Percentiles rank a stretch among this genome's conserved stretches.
These are phyloP conservation scores for Amphichorda felina DNA, from an alignment of 2,329 filamentous ascomycete genomes.

Conservation along the genomic window DNA sequence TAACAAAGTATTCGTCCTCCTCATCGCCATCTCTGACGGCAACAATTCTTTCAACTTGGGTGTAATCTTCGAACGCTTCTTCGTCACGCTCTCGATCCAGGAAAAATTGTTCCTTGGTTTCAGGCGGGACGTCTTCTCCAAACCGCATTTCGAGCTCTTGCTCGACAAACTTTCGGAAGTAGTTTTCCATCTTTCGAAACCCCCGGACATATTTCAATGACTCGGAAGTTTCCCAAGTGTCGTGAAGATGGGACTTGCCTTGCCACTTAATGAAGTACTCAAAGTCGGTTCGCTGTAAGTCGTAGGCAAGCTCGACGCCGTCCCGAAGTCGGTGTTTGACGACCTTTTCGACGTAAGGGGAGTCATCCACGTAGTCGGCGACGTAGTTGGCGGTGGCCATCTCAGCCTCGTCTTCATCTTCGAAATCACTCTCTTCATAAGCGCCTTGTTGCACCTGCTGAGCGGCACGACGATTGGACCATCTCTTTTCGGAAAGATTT, in stretches of 20 bases:
- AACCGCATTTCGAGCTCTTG: constrained; percentile 68
- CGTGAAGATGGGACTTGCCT: constrained; percentile 86
- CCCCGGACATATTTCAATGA: constrained; percentile 68
- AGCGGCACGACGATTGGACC: constrained; percentile 77
- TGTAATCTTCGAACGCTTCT: constrained; percentile 81
- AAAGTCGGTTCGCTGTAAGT: constrained; percentile 60
- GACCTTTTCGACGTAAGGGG: constrained; percentile 81
- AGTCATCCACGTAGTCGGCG: constrained; percentile 60
- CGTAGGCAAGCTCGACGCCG: constrained; percentile 45
- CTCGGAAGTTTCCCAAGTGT: constrained; percentile 83
- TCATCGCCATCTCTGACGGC: constrained; percentile 69
- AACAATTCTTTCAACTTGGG: constrained; percentile 87
- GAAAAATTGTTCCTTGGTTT: constrained; percentile 87
- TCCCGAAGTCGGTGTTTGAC: constrained; percentile 76
- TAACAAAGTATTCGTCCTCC: constrained; percentile 81
- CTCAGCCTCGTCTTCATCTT: constrained; percentile 49
- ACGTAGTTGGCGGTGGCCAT: constrained; percentile 53
- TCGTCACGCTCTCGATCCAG: constrained; percentile 88
- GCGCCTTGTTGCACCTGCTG: constrained; percentile 55
- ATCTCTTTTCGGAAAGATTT: constrained; percentile 69
- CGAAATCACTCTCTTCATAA: constrained; percentile 56
- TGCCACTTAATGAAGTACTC: constrained; percentile 97
- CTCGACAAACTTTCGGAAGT: constrained; percentile 73
- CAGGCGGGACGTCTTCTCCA: constrained; percentile 65
- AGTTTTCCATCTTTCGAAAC: constrained; percentile 85